These are phyloP conservation scores for Alternaria infectoria DNA, from an alignment of 2,329 filamentous ascomycete genomes.

Conservation along the genomic window DNA sequence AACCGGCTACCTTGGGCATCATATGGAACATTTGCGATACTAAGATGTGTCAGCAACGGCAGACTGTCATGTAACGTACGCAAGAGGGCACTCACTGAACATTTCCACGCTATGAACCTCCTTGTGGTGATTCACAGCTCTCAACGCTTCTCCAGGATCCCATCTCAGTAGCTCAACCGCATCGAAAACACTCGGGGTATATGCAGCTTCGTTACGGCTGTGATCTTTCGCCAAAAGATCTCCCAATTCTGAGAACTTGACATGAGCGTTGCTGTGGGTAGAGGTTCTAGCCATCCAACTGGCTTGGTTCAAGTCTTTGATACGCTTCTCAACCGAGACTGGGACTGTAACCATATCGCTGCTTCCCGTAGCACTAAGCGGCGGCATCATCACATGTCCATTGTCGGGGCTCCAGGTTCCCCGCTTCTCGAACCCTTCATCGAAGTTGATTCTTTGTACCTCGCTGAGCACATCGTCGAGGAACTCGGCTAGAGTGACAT, in stretches of 20 bases:
- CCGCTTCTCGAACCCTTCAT: slow-evolving; percentile 16
- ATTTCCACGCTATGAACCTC: slow-evolving; percentile 44
- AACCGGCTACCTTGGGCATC: slow-evolving; percentile 52
- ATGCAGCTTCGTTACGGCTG: slow-evolving; percentile 62
- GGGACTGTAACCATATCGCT: slow-evolving; percentile 2
- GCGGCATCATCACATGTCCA: slow-evolving; percentile 19
- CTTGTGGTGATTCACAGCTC: slow-evolving; percentile 24
- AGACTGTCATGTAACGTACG: background rate
- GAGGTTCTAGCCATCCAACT: slow-evolving; percentile 67
- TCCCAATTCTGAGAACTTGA: slow-evolving; percentile 69
- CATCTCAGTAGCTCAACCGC: slow-evolving; percentile 54
- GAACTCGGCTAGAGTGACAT: slow-evolving; percentile 20
- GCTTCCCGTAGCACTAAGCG: background rate
- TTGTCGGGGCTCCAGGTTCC: slow-evolving; percentile 19
- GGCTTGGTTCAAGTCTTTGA: slow-evolving; percentile 49
- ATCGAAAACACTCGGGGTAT: slow-evolving; percentile 63
- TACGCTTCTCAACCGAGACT: slow-evolving; percentile 25
- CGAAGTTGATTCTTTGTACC: slow-evolving; percentile 21
- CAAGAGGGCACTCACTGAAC: slow-evolving; percentile 37
- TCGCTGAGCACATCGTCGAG: slow-evolving; percentile 26
- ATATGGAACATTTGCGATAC: slow-evolving; percentile 71
- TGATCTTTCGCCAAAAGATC: slow-evolving; percentile 65
- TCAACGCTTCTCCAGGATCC: slow-evolving; percentile 43
- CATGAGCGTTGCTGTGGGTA: slow-evolving; percentile 57
- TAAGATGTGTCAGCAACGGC: slow-evolving; percentile 19